These are phyloP conservation scores for Phialophora expanda DNA, from an alignment of 2,329 filamentous ascomycete genomes.

Conservation along the genomic window DNA sequence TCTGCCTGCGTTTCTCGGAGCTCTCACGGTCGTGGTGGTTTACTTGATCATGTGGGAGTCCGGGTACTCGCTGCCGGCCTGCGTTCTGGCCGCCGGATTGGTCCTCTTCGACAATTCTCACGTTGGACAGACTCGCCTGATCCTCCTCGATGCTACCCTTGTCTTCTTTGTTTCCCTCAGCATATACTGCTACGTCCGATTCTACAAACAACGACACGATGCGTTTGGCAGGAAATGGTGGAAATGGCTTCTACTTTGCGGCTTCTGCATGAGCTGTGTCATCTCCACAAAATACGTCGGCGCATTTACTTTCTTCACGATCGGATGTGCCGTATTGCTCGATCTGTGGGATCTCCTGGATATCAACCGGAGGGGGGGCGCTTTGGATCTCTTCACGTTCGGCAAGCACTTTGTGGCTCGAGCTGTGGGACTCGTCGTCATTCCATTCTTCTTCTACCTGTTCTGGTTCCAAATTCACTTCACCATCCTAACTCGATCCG, in stretches of 20 bases:
- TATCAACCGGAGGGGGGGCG: conserved; percentile 80
- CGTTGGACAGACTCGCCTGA: conserved; percentile 92
- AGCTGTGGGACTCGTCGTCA: conserved; percentile 80
- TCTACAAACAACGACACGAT: conserved; percentile 91
- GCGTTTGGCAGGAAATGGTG: conserved; percentile 97
- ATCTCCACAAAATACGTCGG: conserved; percentile 99
- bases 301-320: conserved; percentile 94
- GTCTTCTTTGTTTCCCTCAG: conserved; percentile 96
- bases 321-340: conserved; percentile 89
- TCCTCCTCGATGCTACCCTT: conserved; percentile 90
- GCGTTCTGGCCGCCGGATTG: conserved; percentile 80
- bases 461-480: conserved; percentile 99
- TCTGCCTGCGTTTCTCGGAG: conserved; percentile 87
- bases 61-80: conserved; percentile 92
- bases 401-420: conserved; percentile 89
- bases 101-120: conserved; percentile 97
- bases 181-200: conserved; percentile 91
- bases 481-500: conserved; percentile 81
- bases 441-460: conserved; percentile 96
- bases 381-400: conserved; percentile 79
- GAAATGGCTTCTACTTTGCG: conserved; percentile 98
- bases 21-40: conserved; percentile 88
- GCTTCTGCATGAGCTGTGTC: conserved; percentile 92
- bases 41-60: conserved; percentile 99
- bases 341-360: conserved; percentile 95